Evolutionary conservation across 2,329 filamentous ascomycete genomes (phyloP), one percentile per base, ranked within the genome.

Genomic region (Aspergillus ibericus): DNA sequence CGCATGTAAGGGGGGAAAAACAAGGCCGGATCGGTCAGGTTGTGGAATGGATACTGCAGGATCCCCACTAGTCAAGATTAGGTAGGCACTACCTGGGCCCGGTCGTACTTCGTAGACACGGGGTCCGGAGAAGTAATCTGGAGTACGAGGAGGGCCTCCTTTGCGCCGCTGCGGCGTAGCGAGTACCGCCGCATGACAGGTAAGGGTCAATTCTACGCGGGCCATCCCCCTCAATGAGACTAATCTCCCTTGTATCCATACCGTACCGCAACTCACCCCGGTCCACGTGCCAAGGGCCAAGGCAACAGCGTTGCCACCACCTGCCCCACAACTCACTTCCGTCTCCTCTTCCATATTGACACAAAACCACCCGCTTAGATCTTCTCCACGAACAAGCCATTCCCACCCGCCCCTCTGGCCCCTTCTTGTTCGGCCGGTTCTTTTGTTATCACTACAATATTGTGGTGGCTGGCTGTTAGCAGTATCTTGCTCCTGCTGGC

Each of bases 301-400:
- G 57, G 20, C 8, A 18, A 40, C 32, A 40, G 16, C 36, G 36
- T 59, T 54, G 57, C 57, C 57, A 59, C 44, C 25, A 32, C 25
- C 57, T 46, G 54, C 66, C 66, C 67, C 67, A 69, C 67, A 69
- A 64, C 16, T 58, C 13, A 4, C 47, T 52, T 64, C 62, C 66
- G 60, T 10, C 22, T 47, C 15, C 22, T 47, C 42, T n/a, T 13
- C 13, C 25, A 29, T 29, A 12, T 48, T 29, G 44, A 32, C 44
- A 29, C 44, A 47, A 47, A 27, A 27, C 25, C 44, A 29, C 66
- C 62, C 18, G 55, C 52, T 35, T 48, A 42, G 44, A 16, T 48
- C 44, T 48, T 48, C 44, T 48, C 44, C 44, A 48, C 44, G 44
- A 48, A 36, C 25, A 34, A 34, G 48, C 46, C 35, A 53, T 32